Base-by-base conservation (phyloP, 345 rosid genomes). In the Limnanthes douglasii region DNA sequence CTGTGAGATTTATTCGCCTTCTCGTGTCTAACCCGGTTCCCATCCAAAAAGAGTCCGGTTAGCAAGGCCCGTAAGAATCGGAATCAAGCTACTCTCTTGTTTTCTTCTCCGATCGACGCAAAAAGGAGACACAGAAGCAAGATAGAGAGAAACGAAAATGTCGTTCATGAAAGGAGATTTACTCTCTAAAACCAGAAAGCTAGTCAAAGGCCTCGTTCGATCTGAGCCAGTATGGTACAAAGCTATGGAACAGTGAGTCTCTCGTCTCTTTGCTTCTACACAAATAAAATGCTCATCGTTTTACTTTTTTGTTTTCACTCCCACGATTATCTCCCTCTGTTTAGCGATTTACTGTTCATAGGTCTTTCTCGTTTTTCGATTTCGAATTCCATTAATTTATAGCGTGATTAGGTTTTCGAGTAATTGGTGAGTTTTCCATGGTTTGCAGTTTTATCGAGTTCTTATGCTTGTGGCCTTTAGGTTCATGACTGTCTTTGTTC, bases 81-180 rank as follows among this genome's bases (percentile, higher is more conserved):
- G n/a, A n/a, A n/a, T n/a, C n/a, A n/a, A n/a, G n/a, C n/a, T n/a
- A n/a, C n/a, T n/a, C n/a, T n/a, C n/a, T n/a, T n/a, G n/a, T n/a
- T n/a, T n/a, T n/a, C n/a, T n/a, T n/a, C n/a, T n/a, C n/a, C n/a
- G n/a, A n/a, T n/a, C n/a, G n/a, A n/a, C n/a, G n/a, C n/a, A n/a
- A n/a, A n/a, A n/a, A n/a, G n/a, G n/a, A n/a, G n/a, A n/a, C n/a
- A n/a, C n/a, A 43, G 48, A 11, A 11, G 21, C 8, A 3, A n/a
- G n/a, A n/a, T n/a, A n/a, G n/a, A 18, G 24, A 14, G 4, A 13
- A 38, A 52, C 53, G 43, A 54, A 27, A 23, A 75, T 78, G 96
- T 78, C 85, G 56, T 82, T 71, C 68, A 69, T 57, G 93, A 82
- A 62, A 62, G 97, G 97, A 47, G 76, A 88, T 62, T 41, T 88